Base-by-base conservation (phyloP, 163 green algal species). In the Scenedesmus sp. region DNA sequence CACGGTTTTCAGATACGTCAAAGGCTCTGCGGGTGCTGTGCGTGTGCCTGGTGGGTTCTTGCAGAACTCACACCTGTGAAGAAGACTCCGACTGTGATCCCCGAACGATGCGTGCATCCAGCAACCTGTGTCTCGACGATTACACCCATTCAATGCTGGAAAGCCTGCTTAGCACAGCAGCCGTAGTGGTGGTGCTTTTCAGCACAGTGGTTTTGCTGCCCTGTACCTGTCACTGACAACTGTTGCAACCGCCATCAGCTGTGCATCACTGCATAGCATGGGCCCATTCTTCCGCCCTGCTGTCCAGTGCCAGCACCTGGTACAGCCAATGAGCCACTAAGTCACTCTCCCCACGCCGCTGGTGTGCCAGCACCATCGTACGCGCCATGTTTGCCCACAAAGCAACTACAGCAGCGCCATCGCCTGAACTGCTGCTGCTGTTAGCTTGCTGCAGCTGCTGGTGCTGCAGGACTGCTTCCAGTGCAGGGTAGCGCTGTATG, bases 301-400 rank as follows among this genome's bases (percentile, higher is more conserved):
- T 87, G 34, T 93, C 90, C 77, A 93, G 62, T 20, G 90, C 90
- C 82, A 98, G 92, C n/a, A 96, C 62, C 89, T 97, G 93, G 46
- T 96, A 96, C 64, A 97, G 94, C 95, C 96, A 98, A 83, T 97
- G 93, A 0, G 96, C 96, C 62, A 98, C 96, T 16, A 95, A 67
- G 94, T 98, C 96, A 70, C 95, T 96, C 91, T 98, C 95, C 0
- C 96, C 96, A 0, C 96, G 79, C 56, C 96, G 90, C 90, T 97
- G 92, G 79, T 96, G 93, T 34, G 93, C 94, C 26, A 93, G 89
- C 67, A 94, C 82, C 87, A 95, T 83, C 8, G 92, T 91, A 5
- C 93, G 91, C 1, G 90, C 93, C 74, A 94, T 70, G 55, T 91
- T 85, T 16, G 46, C 62, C 91, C 94, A 96, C 55, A 95, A 46